Conservation (phyloP, 371 early-diverging fungal species). For the Spiromyces aspiralis region DNA sequence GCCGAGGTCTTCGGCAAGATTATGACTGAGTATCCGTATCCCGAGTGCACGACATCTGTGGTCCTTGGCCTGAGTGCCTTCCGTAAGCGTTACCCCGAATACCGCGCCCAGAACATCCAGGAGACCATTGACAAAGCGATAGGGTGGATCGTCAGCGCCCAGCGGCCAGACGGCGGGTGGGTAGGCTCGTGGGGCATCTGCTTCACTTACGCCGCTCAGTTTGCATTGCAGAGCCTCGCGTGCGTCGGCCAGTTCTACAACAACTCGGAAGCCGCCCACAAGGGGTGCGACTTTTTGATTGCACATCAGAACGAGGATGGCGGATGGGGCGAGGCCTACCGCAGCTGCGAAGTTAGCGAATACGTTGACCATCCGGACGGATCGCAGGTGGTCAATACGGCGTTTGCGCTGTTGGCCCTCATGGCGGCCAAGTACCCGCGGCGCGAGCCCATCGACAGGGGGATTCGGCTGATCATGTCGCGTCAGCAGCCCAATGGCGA, state of each 20-base stretch:
- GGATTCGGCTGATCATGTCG: constrained; percentile 59
- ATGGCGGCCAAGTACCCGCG: constrained; percentile 80
- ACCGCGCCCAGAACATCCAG: constrained; percentile 68
- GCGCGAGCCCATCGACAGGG: constrained; percentile 51
- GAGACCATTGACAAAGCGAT: constrained; percentile 44
- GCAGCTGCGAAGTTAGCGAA: constrained; percentile 28
- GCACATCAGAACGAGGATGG: constrained; percentile 78
- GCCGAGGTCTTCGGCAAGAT: constrained; percentile 88
- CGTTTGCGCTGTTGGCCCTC: constrained; percentile 73
- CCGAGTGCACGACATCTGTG: constrained; percentile 92
- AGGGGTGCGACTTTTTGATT: constrained; percentile 76
- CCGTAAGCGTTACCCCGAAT: constrained; percentile 53
- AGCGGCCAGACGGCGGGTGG: constrained; percentile 81
- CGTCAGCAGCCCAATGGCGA: constrained; percentile 80
- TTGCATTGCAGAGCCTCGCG: constrained; percentile 76
- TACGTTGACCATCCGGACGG: constrained; percentile 25
- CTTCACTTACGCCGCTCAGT: constrained; percentile 93
- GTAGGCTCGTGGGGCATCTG: constrained; percentile 95
- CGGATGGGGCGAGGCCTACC: constrained; percentile 95
- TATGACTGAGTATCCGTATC: constrained; percentile 94
- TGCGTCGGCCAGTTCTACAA: constrained; percentile 67
- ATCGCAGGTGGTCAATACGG: constrained; percentile 83
- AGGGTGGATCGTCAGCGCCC: constrained; percentile 49
- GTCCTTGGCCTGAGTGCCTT: constrained; percentile 71
- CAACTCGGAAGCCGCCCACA: constrained; percentile 46